Evolutionary conservation across 1,284 basidiomycete species (phyloP).

Genomic region (Psilocybe mexicana): DNA sequence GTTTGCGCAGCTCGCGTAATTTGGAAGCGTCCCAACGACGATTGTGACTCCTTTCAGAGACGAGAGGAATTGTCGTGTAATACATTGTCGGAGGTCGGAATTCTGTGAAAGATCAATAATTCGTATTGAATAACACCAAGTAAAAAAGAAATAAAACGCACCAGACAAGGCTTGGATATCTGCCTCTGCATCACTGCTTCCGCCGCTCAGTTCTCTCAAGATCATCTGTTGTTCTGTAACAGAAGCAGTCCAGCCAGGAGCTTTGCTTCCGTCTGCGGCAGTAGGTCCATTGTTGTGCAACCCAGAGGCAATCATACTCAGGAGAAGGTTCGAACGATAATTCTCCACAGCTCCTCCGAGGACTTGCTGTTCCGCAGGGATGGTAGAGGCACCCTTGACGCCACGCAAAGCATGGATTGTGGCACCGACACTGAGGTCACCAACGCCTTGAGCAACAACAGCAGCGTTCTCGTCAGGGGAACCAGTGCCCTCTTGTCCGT

Average conservation of each 20-base stretch:
- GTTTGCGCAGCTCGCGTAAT: slow-evolving; percentile 91
- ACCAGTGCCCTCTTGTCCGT: slow-evolving; percentile 65
- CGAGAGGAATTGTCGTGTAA: slow-evolving; percentile 88
- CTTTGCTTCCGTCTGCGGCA: slow-evolving; percentile 55
- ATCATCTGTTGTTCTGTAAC: slow-evolving; percentile 94
- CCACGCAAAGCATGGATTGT: slow-evolving; percentile 83
- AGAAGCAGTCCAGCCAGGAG: slow-evolving; percentile 63
- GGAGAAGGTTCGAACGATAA: slow-evolving; percentile 87
- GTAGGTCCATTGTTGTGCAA: slow-evolving; percentile 65
- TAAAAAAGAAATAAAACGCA: slow-evolving; percentile 38
- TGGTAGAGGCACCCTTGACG: slow-evolving; percentile 84
- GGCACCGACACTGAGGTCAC: slow-evolving; percentile 79
- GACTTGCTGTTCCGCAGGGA: slow-evolving; percentile 90
- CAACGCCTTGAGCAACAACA: slow-evolving; percentile 74
- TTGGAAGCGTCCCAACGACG: slow-evolving; percentile 93
- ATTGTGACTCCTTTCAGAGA: slow-evolving; percentile 81
- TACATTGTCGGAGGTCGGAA: slow-evolving; percentile 90
- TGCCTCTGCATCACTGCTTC: slow-evolving; percentile 74
- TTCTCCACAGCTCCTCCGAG: slow-evolving; percentile 90
- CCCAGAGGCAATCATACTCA: slow-evolving; percentile 89
- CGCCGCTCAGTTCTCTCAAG: slow-evolving; percentile 86
- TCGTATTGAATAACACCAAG: slow-evolving; percentile 9
- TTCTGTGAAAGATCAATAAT: slow-evolving; percentile 44
- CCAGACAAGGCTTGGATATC: slow-evolving; percentile 85
- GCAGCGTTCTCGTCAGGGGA: slow-evolving; percentile 62